Base-by-base conservation (phyloP, 306 rosid genomes). In the Casuarina glauca region DNA sequence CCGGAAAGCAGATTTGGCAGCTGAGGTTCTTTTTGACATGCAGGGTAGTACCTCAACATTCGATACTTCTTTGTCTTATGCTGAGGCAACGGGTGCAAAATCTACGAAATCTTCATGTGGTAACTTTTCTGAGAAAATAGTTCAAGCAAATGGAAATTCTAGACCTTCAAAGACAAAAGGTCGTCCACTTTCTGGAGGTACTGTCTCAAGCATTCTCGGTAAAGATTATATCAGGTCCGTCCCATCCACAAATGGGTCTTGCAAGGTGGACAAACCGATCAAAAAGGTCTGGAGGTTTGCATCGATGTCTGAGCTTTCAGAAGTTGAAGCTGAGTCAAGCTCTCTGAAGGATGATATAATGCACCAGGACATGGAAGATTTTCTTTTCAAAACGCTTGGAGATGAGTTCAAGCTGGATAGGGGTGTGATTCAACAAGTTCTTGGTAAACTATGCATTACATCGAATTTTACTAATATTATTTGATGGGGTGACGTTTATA, bases 351-450 rank as follows among this genome's bases (percentile, higher is more conserved):
- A 79, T 32, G 72, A 80, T 76, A 46, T 1, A 32, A 83, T 89
- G 82, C 91, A 85, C 64, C 85, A 73, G 68, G 91, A 84, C 72
- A 91, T 89, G 93, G 98, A 91, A 17, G 86, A 81, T 19, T 78
- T 85, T 78, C 79, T 95, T 73, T 88, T 84, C 80, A 83, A 63
- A 63, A 90, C 92, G 97, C 97, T 95, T 73, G 97, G 96, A 64
- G 85, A 86, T 69, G 97, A 97, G 46, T 92, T 89, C 81, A 80
- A 79, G 82, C 91, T 95, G 39, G 89, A 87, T 15, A 88, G 91
- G 80, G 82, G 83, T 66, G 83, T 74, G 81, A 89, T 95, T 68
- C 87, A 80, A 3, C 85, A 87, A 75, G 95, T 95, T 84, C 90
- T 95, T 80, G 96, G 99, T 95, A 91, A 77, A 69, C 36, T 44